A percentile compares a stretch with the other conserved stretches of the same genome.
These are phyloP conservation scores for Paralagenidium karlingii DNA, from an alignment of 352 stramenopile genomes.

Conservation along the genomic window DNA sequence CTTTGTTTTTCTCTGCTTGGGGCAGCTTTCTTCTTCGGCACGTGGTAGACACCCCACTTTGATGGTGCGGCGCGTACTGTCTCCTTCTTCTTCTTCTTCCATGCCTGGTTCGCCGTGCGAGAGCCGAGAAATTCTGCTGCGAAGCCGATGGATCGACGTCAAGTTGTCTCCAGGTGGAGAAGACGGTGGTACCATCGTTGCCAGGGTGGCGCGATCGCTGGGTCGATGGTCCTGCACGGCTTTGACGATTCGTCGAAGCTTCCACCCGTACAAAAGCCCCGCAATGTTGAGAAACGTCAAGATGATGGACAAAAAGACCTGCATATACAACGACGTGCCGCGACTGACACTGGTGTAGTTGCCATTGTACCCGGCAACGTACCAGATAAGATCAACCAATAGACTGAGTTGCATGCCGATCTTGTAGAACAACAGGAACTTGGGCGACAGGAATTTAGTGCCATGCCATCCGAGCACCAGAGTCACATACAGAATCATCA, in stretches of 20 bases:
- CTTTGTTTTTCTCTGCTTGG: slow-evolving; percentile 1
- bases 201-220: slow-evolving; percentile 61
- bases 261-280: slow-evolving; percentile 79
- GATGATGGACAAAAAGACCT: slow-evolving; percentile 76
- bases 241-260: slow-evolving; percentile 79
- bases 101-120: not conserved
- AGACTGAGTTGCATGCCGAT: slow-evolving; percentile 83
- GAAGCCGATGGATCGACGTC: not conserved
- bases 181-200: slow-evolving; percentile 49
- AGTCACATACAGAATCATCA: slow-evolving; percentile 80
- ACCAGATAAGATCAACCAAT: slow-evolving; percentile 78
- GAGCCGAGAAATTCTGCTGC: not conserved
- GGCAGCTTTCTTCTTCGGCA: not conserved
- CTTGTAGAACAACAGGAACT: slow-evolving; percentile 82
- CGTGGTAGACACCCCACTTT: not conserved
- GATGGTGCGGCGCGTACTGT: not conserved
- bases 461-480: slow-evolving; percentile 81
- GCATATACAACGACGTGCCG: slow-evolving; percentile 73
- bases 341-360: slow-evolving; percentile 65
- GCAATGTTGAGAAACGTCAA: slow-evolving; percentile 65
- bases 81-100: not conserved
- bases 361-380: slow-evolving; percentile 78
- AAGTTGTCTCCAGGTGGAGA: not conserved
- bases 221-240: slow-evolving; percentile 69
- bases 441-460: slow-evolving; percentile 76